Percentiles rank a stretch among this genome's conserved stretches.
Conservation (phyloP, 768 basidiomycete genomes). For the Rossbeevera mucosa region DNA sequence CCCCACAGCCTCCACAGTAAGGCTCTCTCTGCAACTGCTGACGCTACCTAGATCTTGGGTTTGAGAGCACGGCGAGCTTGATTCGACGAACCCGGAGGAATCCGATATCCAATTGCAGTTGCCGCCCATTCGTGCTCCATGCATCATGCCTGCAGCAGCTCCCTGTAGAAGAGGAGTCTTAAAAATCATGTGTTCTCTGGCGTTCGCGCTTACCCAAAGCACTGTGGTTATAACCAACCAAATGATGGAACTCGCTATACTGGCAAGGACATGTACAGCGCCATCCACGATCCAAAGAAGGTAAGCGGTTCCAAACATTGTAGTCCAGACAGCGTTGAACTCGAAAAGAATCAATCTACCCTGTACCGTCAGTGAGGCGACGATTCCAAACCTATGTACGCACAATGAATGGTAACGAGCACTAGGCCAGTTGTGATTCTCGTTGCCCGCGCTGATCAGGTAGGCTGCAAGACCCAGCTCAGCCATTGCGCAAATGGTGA, state of each 20-base stretch:
- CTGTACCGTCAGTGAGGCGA: slow-evolving; percentile 3
- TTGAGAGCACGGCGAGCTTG: slow-evolving; percentile 22
- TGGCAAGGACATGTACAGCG: slow-evolving; percentile 64
- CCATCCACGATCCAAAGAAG: slow-evolving; percentile 68
- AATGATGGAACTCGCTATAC: slow-evolving; percentile 68
- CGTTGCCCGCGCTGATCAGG: slow-evolving; percentile 65
- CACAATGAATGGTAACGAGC: slow-evolving; percentile 62
- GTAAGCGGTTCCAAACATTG: slow-evolving; percentile 63
- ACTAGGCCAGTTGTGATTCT: slow-evolving; percentile 56
- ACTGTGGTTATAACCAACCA: slow-evolving; percentile 64
- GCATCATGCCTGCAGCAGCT: slow-evolving; percentile 62
- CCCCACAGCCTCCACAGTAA: slow-evolving; percentile 70
- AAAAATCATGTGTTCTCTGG: not conserved
- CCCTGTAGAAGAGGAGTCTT: slow-evolving; percentile 42
- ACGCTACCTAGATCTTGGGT: slow-evolving; percentile 19
- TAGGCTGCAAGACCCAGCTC: slow-evolving; percentile 75
- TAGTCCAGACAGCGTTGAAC: slow-evolving; percentile 73
- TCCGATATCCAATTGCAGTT: slow-evolving; percentile 50
- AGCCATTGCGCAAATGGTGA: slow-evolving; percentile 62
- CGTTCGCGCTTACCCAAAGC: slow-evolving; percentile 54
- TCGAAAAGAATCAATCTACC: slow-evolving; percentile 52
- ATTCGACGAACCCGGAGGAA: slow-evolving; percentile 24
- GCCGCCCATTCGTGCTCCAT: slow-evolving; percentile 55
- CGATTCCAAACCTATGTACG: slow-evolving; percentile 23
- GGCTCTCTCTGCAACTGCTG: slow-evolving; percentile 60